Evolutionary conservation across 495 filamentous ascomycete species (phyloP).

Genomic region (Penicillium argentinense): DNA sequence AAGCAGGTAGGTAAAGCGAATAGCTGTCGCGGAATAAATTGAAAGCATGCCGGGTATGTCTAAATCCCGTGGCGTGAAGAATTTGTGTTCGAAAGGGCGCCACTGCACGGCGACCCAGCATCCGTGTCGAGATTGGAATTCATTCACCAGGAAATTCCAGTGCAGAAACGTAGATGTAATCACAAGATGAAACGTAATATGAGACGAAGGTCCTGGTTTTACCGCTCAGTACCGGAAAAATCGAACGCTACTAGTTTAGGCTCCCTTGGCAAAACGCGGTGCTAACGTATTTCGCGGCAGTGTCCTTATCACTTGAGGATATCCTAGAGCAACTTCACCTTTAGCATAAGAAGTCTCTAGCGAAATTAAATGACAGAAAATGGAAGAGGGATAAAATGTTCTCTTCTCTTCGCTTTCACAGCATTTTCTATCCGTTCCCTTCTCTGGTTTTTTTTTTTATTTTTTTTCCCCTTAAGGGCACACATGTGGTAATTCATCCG

Average conservation of each 20-base stretch:
- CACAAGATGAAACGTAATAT: not conserved
- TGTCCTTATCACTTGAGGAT: slow-evolving; percentile 5
- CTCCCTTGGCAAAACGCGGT: slow-evolving; percentile 6
- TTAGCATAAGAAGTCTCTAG: too few species aligned
- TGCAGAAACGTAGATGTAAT: not conserved
- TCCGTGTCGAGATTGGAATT: too few species aligned
- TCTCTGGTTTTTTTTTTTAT: too few species aligned
- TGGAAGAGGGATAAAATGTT: too few species aligned
- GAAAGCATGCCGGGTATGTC: not conserved
- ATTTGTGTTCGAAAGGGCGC: not conserved
- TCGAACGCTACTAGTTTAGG: not conserved
- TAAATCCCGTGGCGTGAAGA: not conserved
- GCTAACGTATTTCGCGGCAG: not conserved
- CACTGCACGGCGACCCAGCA: too few species aligned
- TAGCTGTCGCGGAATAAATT: not conserved
- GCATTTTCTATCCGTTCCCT: too few species aligned
- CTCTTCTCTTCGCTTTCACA: too few species aligned
- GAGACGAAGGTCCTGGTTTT: not conserved
- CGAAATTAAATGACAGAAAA: too few species aligned
- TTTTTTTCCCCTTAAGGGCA: too few species aligned
- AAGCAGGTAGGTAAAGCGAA: not conserved
- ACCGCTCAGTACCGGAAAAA: not conserved
- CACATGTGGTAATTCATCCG: too few species aligned
- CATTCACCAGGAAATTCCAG: not conserved
- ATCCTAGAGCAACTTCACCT: too few species aligned